Percentiles rank a stretch among this genome's conserved stretches.
Evolutionary conservation across 202 grass and related monocot genomes (phyloP).

Genomic region (Panicum virgatum): DNA sequence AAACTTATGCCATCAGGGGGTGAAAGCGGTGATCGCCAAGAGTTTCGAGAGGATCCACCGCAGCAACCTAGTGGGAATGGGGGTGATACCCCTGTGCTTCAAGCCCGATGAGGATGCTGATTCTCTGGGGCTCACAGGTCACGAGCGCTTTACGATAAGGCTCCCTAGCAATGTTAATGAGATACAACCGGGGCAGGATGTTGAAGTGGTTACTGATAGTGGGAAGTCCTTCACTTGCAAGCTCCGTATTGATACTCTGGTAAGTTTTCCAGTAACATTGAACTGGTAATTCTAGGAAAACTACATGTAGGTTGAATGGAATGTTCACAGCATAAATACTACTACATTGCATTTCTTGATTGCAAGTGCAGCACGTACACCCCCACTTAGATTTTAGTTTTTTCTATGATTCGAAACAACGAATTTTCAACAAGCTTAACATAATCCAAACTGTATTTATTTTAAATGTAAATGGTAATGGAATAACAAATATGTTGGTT

Average conservation of each 20-base stretch:
- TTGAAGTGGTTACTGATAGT: slow-evolving; percentile 49
- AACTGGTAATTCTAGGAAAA: neutral
- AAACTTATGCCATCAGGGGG: slow-evolving; percentile 60
- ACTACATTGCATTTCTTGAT: neutral
- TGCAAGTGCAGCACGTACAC: neutral
- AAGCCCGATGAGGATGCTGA: slow-evolving; percentile 81
- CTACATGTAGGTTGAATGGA: neutral
- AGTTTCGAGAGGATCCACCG: slow-evolving; percentile 95
- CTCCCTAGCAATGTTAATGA: slow-evolving; percentile 68
- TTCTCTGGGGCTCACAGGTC: slow-evolving; percentile 72
- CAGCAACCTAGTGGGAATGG: slow-evolving; percentile 96
- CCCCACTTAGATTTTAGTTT: too few relatives aligned
- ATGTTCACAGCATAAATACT: neutral
- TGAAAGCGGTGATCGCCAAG: slow-evolving; percentile 96
- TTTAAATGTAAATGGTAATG: neutral
- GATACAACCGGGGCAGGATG: slow-evolving; percentile 88
- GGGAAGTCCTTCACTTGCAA: slow-evolving; percentile 81
- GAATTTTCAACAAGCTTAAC: neutral
- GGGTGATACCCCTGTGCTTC: slow-evolving; percentile 81
- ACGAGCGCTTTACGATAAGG: slow-evolving; percentile 67
- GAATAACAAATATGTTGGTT: neutral
- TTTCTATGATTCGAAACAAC: neutral
- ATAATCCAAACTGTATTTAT: neutral
- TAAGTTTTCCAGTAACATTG: slow-evolving; percentile 3
- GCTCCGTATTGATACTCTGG: slow-evolving; percentile 81